These are phyloP conservation scores for Cymbopogon citratus DNA, from an alignment of 176 grass and related monocot genomes.

Conservation along the genomic window DNA sequence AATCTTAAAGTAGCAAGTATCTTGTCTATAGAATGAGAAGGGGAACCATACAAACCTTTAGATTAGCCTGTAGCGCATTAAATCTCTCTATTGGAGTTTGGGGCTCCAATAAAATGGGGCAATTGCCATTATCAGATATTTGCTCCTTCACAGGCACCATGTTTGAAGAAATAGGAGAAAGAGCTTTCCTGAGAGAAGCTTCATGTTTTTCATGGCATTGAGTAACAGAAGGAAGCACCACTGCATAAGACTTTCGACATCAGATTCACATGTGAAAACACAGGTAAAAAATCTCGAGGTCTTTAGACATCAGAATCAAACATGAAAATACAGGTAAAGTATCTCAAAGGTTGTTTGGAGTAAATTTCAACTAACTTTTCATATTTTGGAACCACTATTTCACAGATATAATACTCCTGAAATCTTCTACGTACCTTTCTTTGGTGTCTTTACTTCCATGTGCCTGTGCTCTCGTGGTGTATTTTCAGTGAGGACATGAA, in stretches of 20 bases:
- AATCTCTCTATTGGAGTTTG: slow-evolving; percentile 65
- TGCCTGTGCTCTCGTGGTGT: not conserved
- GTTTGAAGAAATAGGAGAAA: slow-evolving; percentile 77
- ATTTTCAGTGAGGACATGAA: slow-evolving; percentile 30
- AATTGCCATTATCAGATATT: slow-evolving; percentile 23
- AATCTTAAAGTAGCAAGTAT: slow-evolving; percentile 15
- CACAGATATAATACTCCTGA: not conserved
- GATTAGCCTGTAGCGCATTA: slow-evolving; percentile 45
- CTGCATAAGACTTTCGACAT: slow-evolving; percentile 13
- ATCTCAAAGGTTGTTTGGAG: slow-evolving; percentile 1
- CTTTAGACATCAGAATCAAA: not conserved
- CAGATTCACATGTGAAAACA: slow-evolving; percentile 1
- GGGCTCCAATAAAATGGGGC: slow-evolving; percentile 20
- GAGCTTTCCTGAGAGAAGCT: slow-evolving; percentile 61
- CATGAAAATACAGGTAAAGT: not conserved
- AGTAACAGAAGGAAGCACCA: slow-evolving; percentile 26
- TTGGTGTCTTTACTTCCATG: slow-evolving; percentile 13
- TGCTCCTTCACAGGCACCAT: slow-evolving; percentile 7
- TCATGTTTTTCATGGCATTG: slow-evolving; percentile 45
- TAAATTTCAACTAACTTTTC: slow-evolving; percentile 23
- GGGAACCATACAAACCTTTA: slow-evolving; percentile 52
- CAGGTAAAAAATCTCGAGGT: not conserved
- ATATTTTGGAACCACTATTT: not conserved
- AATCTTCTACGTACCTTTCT: slow-evolving; percentile 29
- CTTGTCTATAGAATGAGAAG: not conserved